These are phyloP conservation scores for Rhododendron ovatum DNA, from an alignment of 148 eudicot species.

Conservation along the genomic window DNA sequence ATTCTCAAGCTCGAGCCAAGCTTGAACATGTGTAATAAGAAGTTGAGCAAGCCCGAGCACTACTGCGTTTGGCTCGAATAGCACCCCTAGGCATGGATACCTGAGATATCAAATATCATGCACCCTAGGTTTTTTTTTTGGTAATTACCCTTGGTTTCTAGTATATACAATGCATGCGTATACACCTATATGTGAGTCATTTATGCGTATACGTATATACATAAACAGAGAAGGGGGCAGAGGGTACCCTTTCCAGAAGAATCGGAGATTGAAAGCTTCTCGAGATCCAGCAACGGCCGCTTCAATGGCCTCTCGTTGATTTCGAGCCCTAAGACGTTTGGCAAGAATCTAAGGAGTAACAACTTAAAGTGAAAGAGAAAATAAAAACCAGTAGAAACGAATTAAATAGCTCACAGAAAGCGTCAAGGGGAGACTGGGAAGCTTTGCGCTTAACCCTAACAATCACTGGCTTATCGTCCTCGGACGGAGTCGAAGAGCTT, in stretches of 20 bases:
- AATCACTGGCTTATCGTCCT: slow-evolving; percentile 34
- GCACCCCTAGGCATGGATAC: no score
- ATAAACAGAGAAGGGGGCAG: background rate
- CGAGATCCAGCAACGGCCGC: slow-evolving; percentile 41
- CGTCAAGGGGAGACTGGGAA: slow-evolving; percentile 38
- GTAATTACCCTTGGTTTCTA: background rate
- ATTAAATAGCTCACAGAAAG: slow-evolving; percentile 33
- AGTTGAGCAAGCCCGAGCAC: no score
- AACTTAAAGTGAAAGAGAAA: background rate
- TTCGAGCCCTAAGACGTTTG: slow-evolving; percentile 41
- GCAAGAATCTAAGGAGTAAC: background rate
- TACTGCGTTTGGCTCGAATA: no score
- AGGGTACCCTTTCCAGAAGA: slow-evolving; percentile 33
- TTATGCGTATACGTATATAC: background rate
- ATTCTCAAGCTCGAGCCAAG: no score
- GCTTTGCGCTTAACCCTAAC: slow-evolving; percentile 55
- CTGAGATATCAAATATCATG: background rate
- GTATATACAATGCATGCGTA: background rate
- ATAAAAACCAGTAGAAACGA: background rate
- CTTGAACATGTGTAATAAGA: no score
- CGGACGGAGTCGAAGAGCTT: slow-evolving; percentile 21
- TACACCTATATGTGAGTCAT: background rate
- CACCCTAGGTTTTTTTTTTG: background rate
- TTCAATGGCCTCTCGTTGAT: slow-evolving; percentile 49
- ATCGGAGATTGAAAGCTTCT: slow-evolving; percentile 34